Evolutionary conservation across 306 rosid species (phyloP), one percentile per base, ranked within the genome.

Genomic region (Arachis hypogaea): DNA sequence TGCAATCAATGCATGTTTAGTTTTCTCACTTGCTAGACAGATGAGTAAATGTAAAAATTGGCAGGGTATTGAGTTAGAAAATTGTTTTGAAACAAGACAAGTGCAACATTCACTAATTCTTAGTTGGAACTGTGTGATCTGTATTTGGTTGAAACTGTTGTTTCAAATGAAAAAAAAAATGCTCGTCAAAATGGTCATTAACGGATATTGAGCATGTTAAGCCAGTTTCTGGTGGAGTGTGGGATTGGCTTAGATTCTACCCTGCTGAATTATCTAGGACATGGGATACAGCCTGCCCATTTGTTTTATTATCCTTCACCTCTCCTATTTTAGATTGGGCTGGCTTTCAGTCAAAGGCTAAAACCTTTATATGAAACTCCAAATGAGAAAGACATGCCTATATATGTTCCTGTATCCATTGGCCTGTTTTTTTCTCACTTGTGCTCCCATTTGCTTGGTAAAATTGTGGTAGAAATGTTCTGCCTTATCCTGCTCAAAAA

Each of bases 131-230:
- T 22, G 28, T 22, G 28, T 60, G 33, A 50, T 62, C 60, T 47
- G 29, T 33, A 65, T 45, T 38, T 61, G 56, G 58, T 54, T 60
- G 61, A 46, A 30, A 16, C 18, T 6, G 54, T 11, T 6, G 29
- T 47, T 30, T 61, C 51, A 18, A 67, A 44, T 52, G 52, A n/a
- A 51, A 49, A 36, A 70, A 44, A 61, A 60, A n/a, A 51, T 51
- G 59, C 45, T 73, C 54, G 46, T 60, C 30, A 14, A 22, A 51
- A 61, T 52, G 55, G 54, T 59, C 12, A 50, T 14, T 66, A 40
- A 75, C 66, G 66, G 43, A 9, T 59, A 29, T 71, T n/a, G 10
- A 71, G 62, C 49, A 47, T 72, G 45, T 47, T 9, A 58, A 78
- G 49, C 18, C 63, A 46, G 56, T 72, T 66, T 72, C 63, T 30